Evolutionary conservation across 1,284 basidiomycete species (phyloP).

Genomic region (Schizopora paradoxa): DNA sequence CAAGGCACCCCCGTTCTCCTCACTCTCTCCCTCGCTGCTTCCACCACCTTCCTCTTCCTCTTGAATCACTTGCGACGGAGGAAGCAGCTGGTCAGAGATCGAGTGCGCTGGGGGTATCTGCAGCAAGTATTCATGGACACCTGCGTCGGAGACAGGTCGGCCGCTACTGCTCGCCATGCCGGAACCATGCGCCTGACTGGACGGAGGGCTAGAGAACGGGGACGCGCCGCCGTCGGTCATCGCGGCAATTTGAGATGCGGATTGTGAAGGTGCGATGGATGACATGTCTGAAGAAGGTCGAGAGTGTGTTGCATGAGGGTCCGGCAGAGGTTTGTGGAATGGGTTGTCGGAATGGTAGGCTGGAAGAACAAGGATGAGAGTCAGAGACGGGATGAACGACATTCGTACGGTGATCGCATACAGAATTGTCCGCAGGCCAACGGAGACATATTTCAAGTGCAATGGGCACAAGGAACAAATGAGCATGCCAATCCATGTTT

Average conservation of each 20-base stretch:
- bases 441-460: no score
- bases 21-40: conserved; percentile 32
- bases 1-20: conserved; percentile 28
- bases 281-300: conserved; percentile 37
- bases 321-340: conserved; percentile 13
- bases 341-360: background rate
- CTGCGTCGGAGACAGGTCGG: conserved; percentile 5
- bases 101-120: conserved; percentile 54
- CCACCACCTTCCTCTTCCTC: conserved; percentile 27
- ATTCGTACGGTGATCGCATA: conserved; percentile 1
- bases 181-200: background rate
- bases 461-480: background rate
- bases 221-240: no score
- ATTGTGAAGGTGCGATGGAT: conserved; percentile 58
- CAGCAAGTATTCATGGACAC: conserved; percentile 22
- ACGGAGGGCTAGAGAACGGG: conserved; percentile 4
- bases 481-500: background rate
- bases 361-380: background rate
- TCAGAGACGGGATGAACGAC: no score
- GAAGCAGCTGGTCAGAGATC: conserved; percentile 42
- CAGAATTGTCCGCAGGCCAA: conserved; percentile 1
- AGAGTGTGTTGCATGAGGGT: conserved; percentile 4
- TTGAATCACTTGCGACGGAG: conserved; percentile 42
- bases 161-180: conserved; percentile 1
- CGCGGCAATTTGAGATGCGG: conserved; percentile 45